A percentile compares a stretch with the other conserved stretches of the same genome.
Conservation (phyloP, 768 basidiomycete species). For the Hortiboletus campestris region DNA sequence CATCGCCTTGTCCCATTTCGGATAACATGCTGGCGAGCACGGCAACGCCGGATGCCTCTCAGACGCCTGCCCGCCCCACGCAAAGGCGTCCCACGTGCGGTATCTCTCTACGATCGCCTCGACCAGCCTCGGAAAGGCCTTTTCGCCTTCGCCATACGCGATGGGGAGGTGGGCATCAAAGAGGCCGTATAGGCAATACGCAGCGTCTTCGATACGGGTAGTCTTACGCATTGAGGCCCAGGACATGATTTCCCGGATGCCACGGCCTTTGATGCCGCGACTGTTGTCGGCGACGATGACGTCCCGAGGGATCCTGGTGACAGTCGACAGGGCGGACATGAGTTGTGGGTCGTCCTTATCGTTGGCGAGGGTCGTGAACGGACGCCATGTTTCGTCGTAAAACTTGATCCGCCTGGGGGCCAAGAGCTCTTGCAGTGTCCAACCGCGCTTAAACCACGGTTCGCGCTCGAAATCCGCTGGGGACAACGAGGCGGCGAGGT, state of each 20-base stretch:
- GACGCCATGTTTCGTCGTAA: slow-evolving; percentile 22
- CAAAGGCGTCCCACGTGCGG: slow-evolving; percentile 25
- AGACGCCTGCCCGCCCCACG: slow-evolving; percentile 24
- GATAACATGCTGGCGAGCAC: slow-evolving; percentile 21
- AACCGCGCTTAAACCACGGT: slow-evolving; percentile 27
- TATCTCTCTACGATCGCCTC: slow-evolving; percentile 13
- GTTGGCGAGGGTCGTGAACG: slow-evolving; percentile 11
- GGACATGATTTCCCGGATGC: slow-evolving; percentile 26
- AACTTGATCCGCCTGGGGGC: slow-evolving; percentile 28
- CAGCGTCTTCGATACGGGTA: slow-evolving; percentile 27
- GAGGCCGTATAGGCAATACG: slow-evolving; percentile 30
- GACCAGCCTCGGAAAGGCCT: slow-evolving; percentile 28
- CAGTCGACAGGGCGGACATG: slow-evolving; percentile 6
- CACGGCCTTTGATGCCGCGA: slow-evolving; percentile 11
- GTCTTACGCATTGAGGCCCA: slow-evolving; percentile 33
- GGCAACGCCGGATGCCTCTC: slow-evolving; percentile 18
- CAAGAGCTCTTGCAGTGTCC: slow-evolving; percentile 27
- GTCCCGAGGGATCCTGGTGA: slow-evolving; percentile 20
- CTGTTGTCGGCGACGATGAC: slow-evolving; percentile 21
- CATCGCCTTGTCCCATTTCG: slow-evolving; percentile 15
- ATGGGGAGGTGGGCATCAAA: slow-evolving; percentile 24
- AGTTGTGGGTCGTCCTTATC: slow-evolving; percentile 15
- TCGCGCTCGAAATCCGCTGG: slow-evolving; percentile 17
- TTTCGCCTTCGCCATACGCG: slow-evolving; percentile 32
- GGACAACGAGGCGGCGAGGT: slow-evolving; percentile 19